Evolutionary conservation across 129 eudicot genomes (phyloP).

Genomic region (Centella asiatica): DNA sequence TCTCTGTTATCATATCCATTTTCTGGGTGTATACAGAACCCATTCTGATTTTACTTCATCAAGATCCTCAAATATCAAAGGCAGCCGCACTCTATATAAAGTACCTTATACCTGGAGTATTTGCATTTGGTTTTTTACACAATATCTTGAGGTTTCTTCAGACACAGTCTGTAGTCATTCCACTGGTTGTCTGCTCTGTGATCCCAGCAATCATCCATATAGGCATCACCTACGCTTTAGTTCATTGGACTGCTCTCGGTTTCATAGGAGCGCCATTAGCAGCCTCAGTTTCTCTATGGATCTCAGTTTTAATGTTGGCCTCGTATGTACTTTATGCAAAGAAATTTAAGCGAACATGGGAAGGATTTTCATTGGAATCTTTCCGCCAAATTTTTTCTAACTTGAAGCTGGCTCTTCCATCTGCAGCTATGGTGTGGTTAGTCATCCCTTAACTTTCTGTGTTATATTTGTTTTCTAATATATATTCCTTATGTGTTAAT

Average conservation of each 20-base stretch:
- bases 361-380: constrained; percentile 55
- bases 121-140: constrained; percentile 56
- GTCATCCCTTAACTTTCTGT: constrained; percentile 2
- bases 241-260: constrained; percentile 44
- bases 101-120: constrained; percentile 61
- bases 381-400: constrained; percentile 26
- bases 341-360: constrained; percentile 55
- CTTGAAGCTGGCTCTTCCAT: constrained; percentile 77
- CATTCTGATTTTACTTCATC: constrained; percentile 45
- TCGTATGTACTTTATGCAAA: constrained; percentile 32
- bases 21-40: constrained; percentile 66
- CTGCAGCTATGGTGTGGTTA: constrained; percentile 94
- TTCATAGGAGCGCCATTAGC: constrained; percentile 69
- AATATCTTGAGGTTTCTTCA: constrained; percentile 78
- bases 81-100: constrained; percentile 53
- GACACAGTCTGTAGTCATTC: constrained; percentile 59
- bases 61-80: constrained; percentile 57
- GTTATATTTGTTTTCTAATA: too few species aligned
- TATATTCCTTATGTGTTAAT: too few species aligned
- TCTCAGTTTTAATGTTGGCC: constrained; percentile 43
- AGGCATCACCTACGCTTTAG: constrained; percentile 44
- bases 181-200: constrained; percentile 53
- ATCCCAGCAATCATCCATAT: constrained; percentile 50
- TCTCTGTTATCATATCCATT: constrained; percentile 43
- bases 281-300: constrained; percentile 58